phyloP scores from a whole-genome alignment of 2,329 filamentous ascomycete genomes.

The Fusarium albosuccineum region DNA sequence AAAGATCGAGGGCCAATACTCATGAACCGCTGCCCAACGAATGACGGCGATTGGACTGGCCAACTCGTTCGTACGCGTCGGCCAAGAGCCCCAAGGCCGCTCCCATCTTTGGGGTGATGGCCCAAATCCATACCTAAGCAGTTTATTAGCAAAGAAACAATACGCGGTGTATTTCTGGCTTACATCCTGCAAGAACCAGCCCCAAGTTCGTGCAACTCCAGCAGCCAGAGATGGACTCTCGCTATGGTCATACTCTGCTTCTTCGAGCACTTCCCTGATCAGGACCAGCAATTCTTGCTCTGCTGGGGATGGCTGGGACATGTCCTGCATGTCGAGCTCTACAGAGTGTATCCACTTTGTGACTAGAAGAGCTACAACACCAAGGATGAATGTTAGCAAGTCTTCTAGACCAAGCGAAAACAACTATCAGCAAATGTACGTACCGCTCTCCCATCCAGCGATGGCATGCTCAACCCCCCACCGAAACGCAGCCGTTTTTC shows the following conservation, averaged over 20 bases:
- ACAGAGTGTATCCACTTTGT: conserved; percentile 31
- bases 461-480: conserved; percentile 34
- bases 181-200: no score
- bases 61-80: no score
- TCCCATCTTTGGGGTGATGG: no score
- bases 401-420: neutral
- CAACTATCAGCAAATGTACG: neutral
- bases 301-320: neutral
- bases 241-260: conserved; percentile 19
- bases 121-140: no score
- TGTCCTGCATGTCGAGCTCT: conserved; percentile 4
- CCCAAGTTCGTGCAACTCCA: conserved; percentile 21
- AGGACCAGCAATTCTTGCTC: conserved; percentile 13
- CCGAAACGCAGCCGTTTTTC: conserved; percentile 31
- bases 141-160: no score
- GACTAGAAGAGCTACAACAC: conserved; percentile 21
- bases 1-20: no score
- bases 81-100: no score
- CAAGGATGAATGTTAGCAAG: neutral
- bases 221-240: conserved; percentile 21
- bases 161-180: no score
- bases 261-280: conserved; percentile 19
- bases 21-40: no score
- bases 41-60: no score
- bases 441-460: conserved; percentile 31